Evolutionary conservation across 768 basidiomycete species (phyloP), one percentile per base, ranked within the genome.

Genomic region (Mycena metata): DNA sequence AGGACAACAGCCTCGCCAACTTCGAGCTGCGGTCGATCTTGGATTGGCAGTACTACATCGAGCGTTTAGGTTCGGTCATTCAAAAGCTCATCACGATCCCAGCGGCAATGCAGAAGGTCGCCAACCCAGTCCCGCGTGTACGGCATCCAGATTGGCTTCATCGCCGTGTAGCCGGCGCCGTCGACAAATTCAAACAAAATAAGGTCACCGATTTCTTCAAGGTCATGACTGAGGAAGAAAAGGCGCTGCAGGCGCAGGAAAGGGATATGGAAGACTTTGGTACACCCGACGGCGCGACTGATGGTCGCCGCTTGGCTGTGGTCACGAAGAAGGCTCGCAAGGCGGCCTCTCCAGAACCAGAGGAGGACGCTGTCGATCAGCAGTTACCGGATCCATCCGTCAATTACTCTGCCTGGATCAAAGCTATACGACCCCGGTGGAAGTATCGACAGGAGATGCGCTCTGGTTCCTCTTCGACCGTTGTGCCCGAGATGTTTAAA

Each of bases 31-130:
- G 98, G 19, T 90, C 93, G 19, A 98, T 99, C 72, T 85, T 99
- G 67, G 98, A 99, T 77, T 99, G 98, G 98, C 88, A 90, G 36
- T 99, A 99, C 79, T 99, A 99, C 82, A 96, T 98, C 74, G 98
- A 99, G 75, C 92, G 98, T 19, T 80, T 99, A 24, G 98, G 98
- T 7, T 98, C 96, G 2, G 98, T 99, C 72, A 96, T 99, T 65
- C 98, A 99, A 80, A 99, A 99, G 74, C 83, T 99, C 62, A 99
- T 99, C 80, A 99, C 98, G 2, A 99, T 99, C 73, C 98, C 98
- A 10, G 98, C 98, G 9, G 98, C 98, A 0, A 93, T 99, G 88
- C 98, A 99, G 77, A 97, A 97, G 73, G 93, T 99, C 55, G 79
- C 94, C 5, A 99, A 99, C 76, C 98, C 98, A 6, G 98, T 99